Conservation (phyloP, 257 asterid species). For the Solanum pinnatisectum region DNA sequence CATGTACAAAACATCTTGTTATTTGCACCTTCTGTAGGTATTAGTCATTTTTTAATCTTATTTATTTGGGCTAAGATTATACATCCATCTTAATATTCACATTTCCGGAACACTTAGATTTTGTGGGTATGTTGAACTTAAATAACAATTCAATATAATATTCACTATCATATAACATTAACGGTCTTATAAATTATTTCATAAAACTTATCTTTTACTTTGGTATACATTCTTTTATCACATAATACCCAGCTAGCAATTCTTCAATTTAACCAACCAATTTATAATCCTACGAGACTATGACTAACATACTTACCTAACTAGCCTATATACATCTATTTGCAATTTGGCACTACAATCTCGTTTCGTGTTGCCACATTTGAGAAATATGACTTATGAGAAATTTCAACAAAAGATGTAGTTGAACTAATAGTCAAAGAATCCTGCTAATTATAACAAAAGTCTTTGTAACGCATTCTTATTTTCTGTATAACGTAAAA, state of each 20-base stretch:
- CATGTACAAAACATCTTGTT: neutral
- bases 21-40: neutral
- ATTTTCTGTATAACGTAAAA: neutral
- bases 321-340: neutral
- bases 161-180: neutral
- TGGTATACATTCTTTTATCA: neutral
- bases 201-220: neutral
- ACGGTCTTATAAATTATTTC: neutral
- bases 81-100: neutral
- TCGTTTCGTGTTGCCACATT: neutral
- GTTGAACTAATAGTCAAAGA: neutral
- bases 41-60: neutral
- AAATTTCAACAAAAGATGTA: neutral
- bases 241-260: neutral
- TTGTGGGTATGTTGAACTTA: neutral
- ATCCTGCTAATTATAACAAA: neutral
- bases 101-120: neutral
- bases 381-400: neutral
- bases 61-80: neutral
- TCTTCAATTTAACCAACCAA: neutral
- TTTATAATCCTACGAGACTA: neutral
- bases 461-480: neutral
- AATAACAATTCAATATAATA: neutral
- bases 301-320: neutral
- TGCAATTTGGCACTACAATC: neutral